A percentile compares a stretch with the other conserved stretches of the same genome.
These are phyloP conservation scores for Lactifluus subvellereus DNA, from an alignment of 768 basidiomycete species.

Conservation along the genomic window DNA sequence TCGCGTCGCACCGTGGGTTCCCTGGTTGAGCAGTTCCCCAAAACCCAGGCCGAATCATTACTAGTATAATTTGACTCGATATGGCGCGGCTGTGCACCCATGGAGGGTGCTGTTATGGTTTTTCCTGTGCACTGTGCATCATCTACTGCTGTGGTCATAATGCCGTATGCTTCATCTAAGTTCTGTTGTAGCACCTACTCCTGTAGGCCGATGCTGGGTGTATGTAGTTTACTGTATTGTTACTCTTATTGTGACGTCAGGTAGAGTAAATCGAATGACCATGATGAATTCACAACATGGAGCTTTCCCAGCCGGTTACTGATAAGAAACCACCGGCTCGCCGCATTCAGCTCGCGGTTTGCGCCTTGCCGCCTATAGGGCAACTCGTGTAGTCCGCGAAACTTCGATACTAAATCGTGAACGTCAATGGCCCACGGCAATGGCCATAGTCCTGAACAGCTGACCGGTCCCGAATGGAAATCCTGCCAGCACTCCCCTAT, in stretches of 20 bases:
- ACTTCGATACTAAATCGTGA: not conserved
- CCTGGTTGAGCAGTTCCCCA: constrained; percentile 51
- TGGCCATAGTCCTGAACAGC: not conserved
- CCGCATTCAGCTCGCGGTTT: not conserved
- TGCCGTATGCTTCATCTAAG: not conserved
- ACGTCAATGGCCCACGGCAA: not conserved
- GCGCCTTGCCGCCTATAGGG: not conserved
- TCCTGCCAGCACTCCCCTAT: not conserved
- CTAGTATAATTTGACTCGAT: constrained; percentile 2
- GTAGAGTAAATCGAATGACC: not conserved
- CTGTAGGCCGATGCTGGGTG: not conserved
- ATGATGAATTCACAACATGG: not conserved
- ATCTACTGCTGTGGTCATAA: not conserved
- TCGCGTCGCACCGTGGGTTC: constrained; percentile 44
- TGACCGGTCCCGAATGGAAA: not conserved
- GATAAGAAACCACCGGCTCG: not conserved
- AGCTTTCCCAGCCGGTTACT: not conserved
- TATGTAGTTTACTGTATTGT: not conserved
- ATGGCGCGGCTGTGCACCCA: not conserved
- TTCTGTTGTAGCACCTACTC: not conserved
- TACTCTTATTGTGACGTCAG: not conserved
- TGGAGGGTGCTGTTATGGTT: not conserved
- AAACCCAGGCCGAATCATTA: constrained; percentile 28
- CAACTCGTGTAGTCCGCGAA: too few species aligned
- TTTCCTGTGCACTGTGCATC: not conserved